Conservation (phyloP, 768 basidiomycete genomes). For the Terana coerulea region DNA sequence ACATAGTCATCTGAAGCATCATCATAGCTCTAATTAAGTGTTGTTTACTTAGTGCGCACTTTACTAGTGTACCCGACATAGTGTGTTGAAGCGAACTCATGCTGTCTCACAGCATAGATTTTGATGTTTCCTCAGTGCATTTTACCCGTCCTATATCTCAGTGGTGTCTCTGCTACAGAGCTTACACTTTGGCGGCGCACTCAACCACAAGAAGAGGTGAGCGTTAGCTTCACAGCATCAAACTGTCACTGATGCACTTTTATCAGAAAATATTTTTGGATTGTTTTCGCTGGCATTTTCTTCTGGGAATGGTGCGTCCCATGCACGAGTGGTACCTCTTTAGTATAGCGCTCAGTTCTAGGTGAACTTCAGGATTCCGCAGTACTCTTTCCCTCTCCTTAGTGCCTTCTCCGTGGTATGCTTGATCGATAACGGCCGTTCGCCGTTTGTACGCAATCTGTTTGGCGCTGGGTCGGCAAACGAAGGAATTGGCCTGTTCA, state of each 20-base stretch:
- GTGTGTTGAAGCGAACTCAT: conserved; percentile 24
- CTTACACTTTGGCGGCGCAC: conserved; percentile 45
- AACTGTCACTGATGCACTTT: too few species aligned
- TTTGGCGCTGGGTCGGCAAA: conserved; percentile 45
- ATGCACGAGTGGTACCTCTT: neutral
- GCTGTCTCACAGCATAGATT: neutral
- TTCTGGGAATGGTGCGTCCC: conserved; percentile 37
- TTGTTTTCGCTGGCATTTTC: conserved; percentile 44
- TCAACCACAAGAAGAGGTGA: conserved; percentile 45
- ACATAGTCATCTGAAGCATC: neutral
- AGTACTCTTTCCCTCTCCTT: conserved; percentile 37
- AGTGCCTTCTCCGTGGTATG: conserved; percentile 50
- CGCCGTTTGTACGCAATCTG: conserved; percentile 35
- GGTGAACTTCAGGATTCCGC: conserved; percentile 25
- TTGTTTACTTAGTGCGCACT: conserved; percentile 33
- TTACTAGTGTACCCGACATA: conserved; percentile 51
- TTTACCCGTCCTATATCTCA: conserved; percentile 50
- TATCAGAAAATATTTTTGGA: conserved; percentile 48
- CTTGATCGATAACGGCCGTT: conserved; percentile 42
- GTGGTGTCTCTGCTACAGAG: conserved; percentile 49
- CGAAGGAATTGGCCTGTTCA: conserved; percentile 46
- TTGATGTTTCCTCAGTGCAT: conserved; percentile 27
- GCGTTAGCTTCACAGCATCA: neutral
- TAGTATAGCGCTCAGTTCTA: too few species aligned
- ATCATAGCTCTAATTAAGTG: neutral